These are phyloP conservation scores for Phytophthora ramorum DNA, from an alignment of 352 stramenopile genomes.

Conservation along the genomic window DNA sequence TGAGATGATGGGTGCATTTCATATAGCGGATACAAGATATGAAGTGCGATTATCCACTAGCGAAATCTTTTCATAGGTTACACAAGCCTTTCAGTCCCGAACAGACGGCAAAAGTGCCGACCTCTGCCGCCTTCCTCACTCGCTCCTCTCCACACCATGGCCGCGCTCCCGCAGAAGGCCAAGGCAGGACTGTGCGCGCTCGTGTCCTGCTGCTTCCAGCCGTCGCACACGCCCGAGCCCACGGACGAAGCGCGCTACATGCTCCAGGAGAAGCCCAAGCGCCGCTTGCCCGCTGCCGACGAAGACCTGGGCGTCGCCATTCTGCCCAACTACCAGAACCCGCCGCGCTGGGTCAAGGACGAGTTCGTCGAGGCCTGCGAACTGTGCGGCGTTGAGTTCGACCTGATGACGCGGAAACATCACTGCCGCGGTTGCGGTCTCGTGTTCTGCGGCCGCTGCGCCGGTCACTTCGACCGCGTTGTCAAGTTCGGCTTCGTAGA, in stretches of 20 bases:
- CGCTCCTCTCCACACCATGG: neutral
- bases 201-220: slow-evolving; percentile 70
- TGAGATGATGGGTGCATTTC: no score
- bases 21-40: no score
- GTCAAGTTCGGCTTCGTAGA: slow-evolving; percentile 72
- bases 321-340: slow-evolving; percentile 52
- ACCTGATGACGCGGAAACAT: slow-evolving; percentile 73
- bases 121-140: neutral
- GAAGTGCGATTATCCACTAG: no score
- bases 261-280: slow-evolving; percentile 32
- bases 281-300: slow-evolving; percentile 7
- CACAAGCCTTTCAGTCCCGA: neutral
- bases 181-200: slow-evolving; percentile 50
- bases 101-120: neutral
- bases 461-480: slow-evolving; percentile 57
- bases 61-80: slow-evolving; percentile 3
- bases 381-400: slow-evolving; percentile 58
- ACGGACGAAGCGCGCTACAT: slow-evolving; percentile 53
- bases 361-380: slow-evolving; percentile 56
- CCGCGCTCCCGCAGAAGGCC: slow-evolving; percentile 33
- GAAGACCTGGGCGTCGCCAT: slow-evolving; percentile 25
- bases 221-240: slow-evolving; percentile 23
- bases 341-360: slow-evolving; percentile 70
- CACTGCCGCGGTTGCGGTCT: slow-evolving; percentile 68
- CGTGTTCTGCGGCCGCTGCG: slow-evolving; percentile 65